A percentile compares a stretch with the other conserved stretches of the same genome.
These are phyloP conservation scores for Aristolochia californica DNA, from an alignment of 164 flowering plant genomes.

Conservation along the genomic window DNA sequence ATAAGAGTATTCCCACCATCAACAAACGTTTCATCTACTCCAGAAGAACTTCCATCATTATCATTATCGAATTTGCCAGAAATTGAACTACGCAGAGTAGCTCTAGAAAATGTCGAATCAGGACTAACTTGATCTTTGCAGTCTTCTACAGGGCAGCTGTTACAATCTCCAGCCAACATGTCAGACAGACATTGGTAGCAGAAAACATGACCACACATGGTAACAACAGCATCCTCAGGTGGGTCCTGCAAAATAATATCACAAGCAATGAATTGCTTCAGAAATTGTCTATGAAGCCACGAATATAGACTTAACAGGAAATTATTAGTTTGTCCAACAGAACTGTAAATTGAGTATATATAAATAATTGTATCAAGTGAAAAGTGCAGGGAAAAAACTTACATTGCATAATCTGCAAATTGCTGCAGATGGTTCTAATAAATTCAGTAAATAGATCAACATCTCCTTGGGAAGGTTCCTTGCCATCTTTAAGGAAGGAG, in stretches of 20 bases:
- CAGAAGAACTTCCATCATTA: slow-evolving; percentile 20
- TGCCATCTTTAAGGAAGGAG: slow-evolving; percentile 54
- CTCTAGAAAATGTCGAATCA: slow-evolving; percentile 59
- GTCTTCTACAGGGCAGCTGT: slow-evolving; percentile 49
- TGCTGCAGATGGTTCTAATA: slow-evolving; percentile 66
- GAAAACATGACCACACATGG: slow-evolving; percentile 85
- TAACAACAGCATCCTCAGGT: slow-evolving; percentile 89
- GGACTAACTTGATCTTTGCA: slow-evolving; percentile 64
- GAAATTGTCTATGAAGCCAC: no score
- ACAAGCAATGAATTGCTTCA: not conserved
- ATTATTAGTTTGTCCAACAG: no score
- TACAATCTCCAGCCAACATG: slow-evolving; percentile 71
- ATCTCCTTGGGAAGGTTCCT: slow-evolving; percentile 65
- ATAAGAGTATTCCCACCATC: slow-evolving; percentile 27
- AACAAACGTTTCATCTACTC: slow-evolving; percentile 22
- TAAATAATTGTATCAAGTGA: not conserved
- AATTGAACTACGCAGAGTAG: slow-evolving; percentile 47
- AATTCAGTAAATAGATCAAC: slow-evolving; percentile 35
- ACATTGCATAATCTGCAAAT: slow-evolving; percentile 90
- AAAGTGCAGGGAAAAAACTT: slow-evolving; percentile 14
- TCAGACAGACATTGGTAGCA: slow-evolving; percentile 91
- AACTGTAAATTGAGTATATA: not conserved
- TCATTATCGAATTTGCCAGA: slow-evolving; percentile 24
- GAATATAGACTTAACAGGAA: no score
- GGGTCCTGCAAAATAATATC: slow-evolving; percentile 55